Conservation (phyloP, 1,139 yeast species). For the Kodamaea suecica region DNA sequence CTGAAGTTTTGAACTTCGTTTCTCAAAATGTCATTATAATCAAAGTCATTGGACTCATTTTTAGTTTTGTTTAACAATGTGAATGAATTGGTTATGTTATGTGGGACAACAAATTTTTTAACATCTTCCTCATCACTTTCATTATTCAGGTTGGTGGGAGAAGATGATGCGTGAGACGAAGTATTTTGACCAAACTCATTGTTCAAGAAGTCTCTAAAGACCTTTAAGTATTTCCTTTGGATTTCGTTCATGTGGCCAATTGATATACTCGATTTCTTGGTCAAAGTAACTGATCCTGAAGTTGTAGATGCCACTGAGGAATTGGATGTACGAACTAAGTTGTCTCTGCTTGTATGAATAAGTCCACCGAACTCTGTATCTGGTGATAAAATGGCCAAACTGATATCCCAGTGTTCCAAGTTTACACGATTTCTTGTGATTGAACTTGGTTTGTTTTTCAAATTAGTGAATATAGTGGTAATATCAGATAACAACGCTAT, state of each 20-base stretch:
- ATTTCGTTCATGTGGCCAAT: slow-evolving; percentile 26
- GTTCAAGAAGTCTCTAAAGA: slow-evolving; percentile 34
- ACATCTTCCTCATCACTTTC: slow-evolving; percentile 2
- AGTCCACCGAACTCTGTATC: slow-evolving; percentile 19
- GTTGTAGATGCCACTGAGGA: background rate
- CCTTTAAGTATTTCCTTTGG: slow-evolving; percentile 32
- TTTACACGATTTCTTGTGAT: slow-evolving; percentile 41
- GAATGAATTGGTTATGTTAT: slow-evolving; percentile 8
- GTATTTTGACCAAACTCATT: slow-evolving; percentile 24
- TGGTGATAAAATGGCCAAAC: slow-evolving; percentile 35
- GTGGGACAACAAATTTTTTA: slow-evolving; percentile 1
- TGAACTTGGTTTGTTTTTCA: slow-evolving; percentile 30
- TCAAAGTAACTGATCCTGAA: background rate
- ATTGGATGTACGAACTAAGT: background rate
- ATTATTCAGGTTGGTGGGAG: slow-evolving; percentile 2
- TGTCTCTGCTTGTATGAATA: background rate
- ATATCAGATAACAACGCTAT: slow-evolving; percentile 33
- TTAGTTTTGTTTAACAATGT: slow-evolving; percentile 8
- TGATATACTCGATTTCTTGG: slow-evolving; percentile 17
- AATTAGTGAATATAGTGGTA: slow-evolving; percentile 29
- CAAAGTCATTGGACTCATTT: slow-evolving; percentile 7
- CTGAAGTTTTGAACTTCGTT: slow-evolving; percentile 24
- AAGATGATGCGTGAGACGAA: slow-evolving; percentile 1
- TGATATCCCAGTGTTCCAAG: slow-evolving; percentile 44
- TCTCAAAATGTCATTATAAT: slow-evolving; percentile 10